A percentile compares a stretch with the other conserved stretches of the same genome.
These are phyloP conservation scores for Panaeolus cyanescens DNA, from an alignment of 768 basidiomycete genomes.

Conservation along the genomic window DNA sequence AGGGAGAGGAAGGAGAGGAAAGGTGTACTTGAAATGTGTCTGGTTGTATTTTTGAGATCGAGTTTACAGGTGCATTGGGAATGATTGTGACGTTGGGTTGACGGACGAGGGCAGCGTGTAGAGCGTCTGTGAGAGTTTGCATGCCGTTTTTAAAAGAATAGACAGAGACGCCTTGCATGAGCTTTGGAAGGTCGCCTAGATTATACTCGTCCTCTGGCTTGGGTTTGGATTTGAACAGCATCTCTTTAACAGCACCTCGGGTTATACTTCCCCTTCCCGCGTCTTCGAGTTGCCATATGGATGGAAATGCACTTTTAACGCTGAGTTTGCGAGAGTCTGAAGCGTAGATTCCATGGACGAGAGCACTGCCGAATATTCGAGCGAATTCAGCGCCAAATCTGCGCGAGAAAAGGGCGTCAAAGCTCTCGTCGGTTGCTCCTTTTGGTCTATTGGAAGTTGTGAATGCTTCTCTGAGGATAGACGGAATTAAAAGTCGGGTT, in stretches of 20 bases:
- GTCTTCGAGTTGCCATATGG: constrained; percentile 70
- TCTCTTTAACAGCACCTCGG: constrained; percentile 37
- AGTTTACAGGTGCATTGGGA: constrained; percentile 38
- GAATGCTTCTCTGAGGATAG: constrained; percentile 63
- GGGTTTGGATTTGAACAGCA: not conserved
- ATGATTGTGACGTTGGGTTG: constrained; percentile 62
- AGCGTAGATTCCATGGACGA: constrained; percentile 94
- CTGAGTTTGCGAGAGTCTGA: constrained; percentile 78
- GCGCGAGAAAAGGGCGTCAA: constrained; percentile 75
- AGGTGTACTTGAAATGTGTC: constrained; percentile 47
- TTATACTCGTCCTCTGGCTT: constrained; percentile 19
- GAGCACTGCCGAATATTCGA: constrained; percentile 71
- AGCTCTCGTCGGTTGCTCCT: constrained; percentile 65
- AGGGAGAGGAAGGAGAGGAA: constrained; percentile 4
- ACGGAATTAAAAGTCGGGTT: constrained; percentile 47
- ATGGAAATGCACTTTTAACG: constrained; percentile 75
- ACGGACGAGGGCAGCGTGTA: constrained; percentile 48
- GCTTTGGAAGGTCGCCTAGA: constrained; percentile 46
- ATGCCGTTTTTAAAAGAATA: constrained; percentile 85
- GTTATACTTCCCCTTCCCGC: constrained; percentile 71
- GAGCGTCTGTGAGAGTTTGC: constrained; percentile 57
- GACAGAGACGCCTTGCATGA: constrained; percentile 66
- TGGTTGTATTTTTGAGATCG: constrained; percentile 33
- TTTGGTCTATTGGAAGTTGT: constrained; percentile 41
- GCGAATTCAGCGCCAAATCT: constrained; percentile 77